phyloP scores from a whole-genome alignment of 345 rosid genomes.

The Rhizophora apiculata region DNA sequence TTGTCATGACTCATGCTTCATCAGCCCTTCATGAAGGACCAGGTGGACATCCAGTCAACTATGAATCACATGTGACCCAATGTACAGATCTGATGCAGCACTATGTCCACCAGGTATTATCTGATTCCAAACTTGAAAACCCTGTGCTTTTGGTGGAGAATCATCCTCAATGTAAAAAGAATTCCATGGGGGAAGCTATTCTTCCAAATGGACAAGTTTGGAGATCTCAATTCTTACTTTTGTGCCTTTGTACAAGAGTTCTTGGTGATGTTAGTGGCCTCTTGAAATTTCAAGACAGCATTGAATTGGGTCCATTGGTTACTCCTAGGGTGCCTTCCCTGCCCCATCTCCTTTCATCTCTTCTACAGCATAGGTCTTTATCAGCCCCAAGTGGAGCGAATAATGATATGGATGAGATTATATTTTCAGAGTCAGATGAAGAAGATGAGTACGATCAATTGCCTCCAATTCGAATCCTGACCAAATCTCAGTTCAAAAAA shows the following conservation, averaged over 20 bases:
- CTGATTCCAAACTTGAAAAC: slow-evolving; percentile 68
- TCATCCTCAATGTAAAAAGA: slow-evolving; percentile 65
- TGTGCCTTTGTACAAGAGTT: slow-evolving; percentile 67
- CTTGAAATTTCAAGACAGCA: slow-evolving; percentile 57
- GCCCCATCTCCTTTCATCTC: slow-evolving; percentile 83
- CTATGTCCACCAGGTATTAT: slow-evolving; percentile 64
- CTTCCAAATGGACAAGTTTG: slow-evolving; percentile 87
- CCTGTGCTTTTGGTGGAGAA: slow-evolving; percentile 82
- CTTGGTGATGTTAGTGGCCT: slow-evolving; percentile 68
- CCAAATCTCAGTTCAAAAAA: slow-evolving; percentile 69
- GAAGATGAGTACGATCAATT: slow-evolving; percentile 86
- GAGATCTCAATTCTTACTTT: slow-evolving; percentile 68
- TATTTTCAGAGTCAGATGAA: slow-evolving; percentile 51
- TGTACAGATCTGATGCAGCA: slow-evolving; percentile 71
- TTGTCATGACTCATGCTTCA: slow-evolving; percentile 86
- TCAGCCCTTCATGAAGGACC: slow-evolving; percentile 66
- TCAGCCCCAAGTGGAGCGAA: slow-evolving; percentile 48
- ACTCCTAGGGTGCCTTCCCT: slow-evolving; percentile 62
- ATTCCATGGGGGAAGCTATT: slow-evolving; percentile 59
- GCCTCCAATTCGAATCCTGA: slow-evolving; percentile 75
- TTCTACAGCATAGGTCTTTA: slow-evolving; percentile 53
- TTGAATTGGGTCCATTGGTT: slow-evolving; percentile 56
- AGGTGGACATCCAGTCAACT: slow-evolving; percentile 55
- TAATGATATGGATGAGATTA: slow-evolving; percentile 45
- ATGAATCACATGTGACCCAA: slow-evolving; percentile 66